Base-by-base conservation (phyloP, 768 basidiomycete genomes). In the Podaxis sp. region DNA sequence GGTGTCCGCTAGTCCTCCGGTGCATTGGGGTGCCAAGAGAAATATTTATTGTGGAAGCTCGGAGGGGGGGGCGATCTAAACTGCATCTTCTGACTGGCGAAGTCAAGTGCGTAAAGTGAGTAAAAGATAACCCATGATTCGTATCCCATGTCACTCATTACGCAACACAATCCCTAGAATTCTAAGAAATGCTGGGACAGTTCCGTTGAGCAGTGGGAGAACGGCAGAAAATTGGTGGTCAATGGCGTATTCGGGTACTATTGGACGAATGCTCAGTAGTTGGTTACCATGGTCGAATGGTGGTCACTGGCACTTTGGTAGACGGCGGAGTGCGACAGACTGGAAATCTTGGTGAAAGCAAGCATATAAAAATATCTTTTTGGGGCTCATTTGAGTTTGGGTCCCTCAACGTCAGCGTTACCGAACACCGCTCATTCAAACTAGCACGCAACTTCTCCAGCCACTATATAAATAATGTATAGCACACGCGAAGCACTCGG, bases 141-240 rank as follows among this genome's bases (percentile, higher is more conserved):
- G 23, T 27, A 35, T 54, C 52, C 35, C 52, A 54, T 54, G 52
- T 54, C 52, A 54, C 23, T 6, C 37, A 37, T 54, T 54, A 54
- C 52, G 52, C 36, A 54, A 54, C 18, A 37, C 40, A 54, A 21
- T 18, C 52, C 23, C 52, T 38, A 10, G 35, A 37, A 54, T 21
- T 38, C 37, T n/a, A 21, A 40, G 37, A n/a, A 38, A 37, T 16
- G 7, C 21, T 18, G 21, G 21, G 7, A 18, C 6, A 42, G 40
- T 42, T 23, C 18, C 5, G 18, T 2, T 23, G 47, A 48, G 10
- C 47, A 48, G 47, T 48, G 47, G 21, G 47, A 21, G 21, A 23
- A 48, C 21, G 14, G 47, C 9, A 25, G 21, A 13, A 42, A 5
- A 13, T 23, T 23, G 47, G 47, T 6, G 25, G 11, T 11, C 47